Evolutionary conservation across 345 rosid species (phyloP).

Genomic region (Salix udensis): DNA sequence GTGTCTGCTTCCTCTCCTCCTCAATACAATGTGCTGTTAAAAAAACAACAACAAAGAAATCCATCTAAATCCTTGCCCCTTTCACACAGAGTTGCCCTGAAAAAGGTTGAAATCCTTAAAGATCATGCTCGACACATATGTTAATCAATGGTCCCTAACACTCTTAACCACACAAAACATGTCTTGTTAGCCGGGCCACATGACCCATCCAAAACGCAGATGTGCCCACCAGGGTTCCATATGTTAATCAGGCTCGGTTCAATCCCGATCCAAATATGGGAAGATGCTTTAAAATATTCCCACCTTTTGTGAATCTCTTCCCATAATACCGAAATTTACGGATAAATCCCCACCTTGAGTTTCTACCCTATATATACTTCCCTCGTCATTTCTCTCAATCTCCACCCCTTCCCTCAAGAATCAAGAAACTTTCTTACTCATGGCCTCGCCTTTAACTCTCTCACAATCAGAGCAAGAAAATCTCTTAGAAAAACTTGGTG

Average conservation of each 20-base stretch:
- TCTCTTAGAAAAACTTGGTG: conserved; percentile 43
- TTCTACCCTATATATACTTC: background rate
- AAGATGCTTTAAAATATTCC: conserved; percentile 41
- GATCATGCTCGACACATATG: background rate
- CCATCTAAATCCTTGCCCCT: too few species aligned
- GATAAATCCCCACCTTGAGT: conserved; percentile 6
- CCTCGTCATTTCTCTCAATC: background rate
- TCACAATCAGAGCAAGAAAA: conserved; percentile 27
- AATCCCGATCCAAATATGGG: conserved; percentile 23
- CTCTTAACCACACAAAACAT: background rate
- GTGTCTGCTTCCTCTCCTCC: too few species aligned
- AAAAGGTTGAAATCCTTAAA: background rate
- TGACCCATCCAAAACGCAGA: background rate
- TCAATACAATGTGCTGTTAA: too few species aligned
- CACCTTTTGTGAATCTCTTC: background rate
- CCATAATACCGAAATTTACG: background rate
- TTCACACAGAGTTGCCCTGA: background rate
- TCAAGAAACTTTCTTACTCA: background rate
- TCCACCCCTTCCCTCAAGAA: conserved; percentile 6
- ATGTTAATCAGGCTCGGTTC: background rate
- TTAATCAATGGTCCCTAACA: background rate
- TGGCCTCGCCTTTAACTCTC: background rate
- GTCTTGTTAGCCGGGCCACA: background rate
- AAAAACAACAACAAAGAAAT: too few species aligned
- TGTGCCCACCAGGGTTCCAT: background rate